A percentile compares a stretch with the other conserved stretches of the same genome.
These are phyloP conservation scores for Dipteronia sinensis DNA, from an alignment of 345 rosid genomes.

Conservation along the genomic window DNA sequence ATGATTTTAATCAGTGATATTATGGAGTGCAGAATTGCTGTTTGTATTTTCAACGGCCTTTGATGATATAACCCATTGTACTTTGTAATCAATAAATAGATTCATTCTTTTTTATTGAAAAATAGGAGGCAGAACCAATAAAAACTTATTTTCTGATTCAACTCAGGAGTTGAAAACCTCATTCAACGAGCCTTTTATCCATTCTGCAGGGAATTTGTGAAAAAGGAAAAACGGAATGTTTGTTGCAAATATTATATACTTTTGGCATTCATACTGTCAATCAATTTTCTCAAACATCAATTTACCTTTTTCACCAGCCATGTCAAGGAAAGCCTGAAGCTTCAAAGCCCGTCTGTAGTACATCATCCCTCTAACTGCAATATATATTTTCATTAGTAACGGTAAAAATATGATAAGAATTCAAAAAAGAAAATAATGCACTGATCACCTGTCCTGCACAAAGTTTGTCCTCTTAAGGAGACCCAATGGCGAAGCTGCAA, in stretches of 20 bases:
- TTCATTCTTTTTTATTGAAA: background rate
- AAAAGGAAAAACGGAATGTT: background rate
- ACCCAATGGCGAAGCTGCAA: slow-evolving; percentile 98
- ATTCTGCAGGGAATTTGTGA: background rate
- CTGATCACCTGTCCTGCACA: slow-evolving; percentile 80
- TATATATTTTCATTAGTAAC: slow-evolving; percentile 23
- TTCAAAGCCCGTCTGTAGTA: slow-evolving; percentile 93
- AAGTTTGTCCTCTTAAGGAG: slow-evolving; percentile 95
- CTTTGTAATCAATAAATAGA: background rate
- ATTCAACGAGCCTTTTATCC: background rate
- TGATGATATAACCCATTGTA: background rate
- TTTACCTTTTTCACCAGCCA: slow-evolving; percentile 86
- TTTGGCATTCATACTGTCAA: background rate
- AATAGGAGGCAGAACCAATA: background rate
- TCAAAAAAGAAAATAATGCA: slow-evolving; percentile 14
- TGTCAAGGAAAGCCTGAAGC: slow-evolving; percentile 99
- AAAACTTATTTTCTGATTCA: background rate
- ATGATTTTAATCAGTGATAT: background rate
- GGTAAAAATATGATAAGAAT: background rate
- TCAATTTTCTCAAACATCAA: background rate
- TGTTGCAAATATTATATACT: background rate
- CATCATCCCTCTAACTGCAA: slow-evolving; percentile 98
- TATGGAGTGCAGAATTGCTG: background rate
- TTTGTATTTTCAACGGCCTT: background rate
- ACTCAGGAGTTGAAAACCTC: background rate